A percentile compares a stretch with the other conserved stretches of the same genome.
Conservation (phyloP, 768 basidiomycete genomes). For the Suillus subaureus region DNA sequence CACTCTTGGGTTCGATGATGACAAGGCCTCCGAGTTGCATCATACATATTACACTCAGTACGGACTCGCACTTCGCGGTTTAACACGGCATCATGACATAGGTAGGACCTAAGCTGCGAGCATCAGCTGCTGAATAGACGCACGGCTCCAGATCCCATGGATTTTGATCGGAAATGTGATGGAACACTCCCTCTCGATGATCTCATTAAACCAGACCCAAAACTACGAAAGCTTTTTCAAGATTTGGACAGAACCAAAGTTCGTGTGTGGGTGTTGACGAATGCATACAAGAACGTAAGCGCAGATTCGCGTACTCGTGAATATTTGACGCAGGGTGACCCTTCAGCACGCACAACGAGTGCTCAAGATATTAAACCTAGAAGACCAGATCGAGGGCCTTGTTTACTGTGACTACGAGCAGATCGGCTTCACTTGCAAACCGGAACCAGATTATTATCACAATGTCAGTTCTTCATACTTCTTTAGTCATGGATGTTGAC, state of each 20-base stretch:
- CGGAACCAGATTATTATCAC: slow-evolving; percentile 70
- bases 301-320: slow-evolving; percentile 18
- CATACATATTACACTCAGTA: slow-evolving; percentile 77
- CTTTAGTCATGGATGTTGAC: neutral
- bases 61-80: slow-evolving; percentile 79
- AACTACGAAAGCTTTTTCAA: slow-evolving; percentile 64
- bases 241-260: slow-evolving; percentile 79
- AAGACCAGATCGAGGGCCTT: slow-evolving; percentile 72
- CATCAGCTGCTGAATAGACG: neutral
- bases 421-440: slow-evolving; percentile 76
- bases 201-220: slow-evolving; percentile 68
- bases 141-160: slow-evolving; percentile 63
- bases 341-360: slow-evolving; percentile 80
- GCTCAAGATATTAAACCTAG: slow-evolving; percentile 68
- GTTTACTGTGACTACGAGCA: slow-evolving; percentile 78
- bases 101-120: slow-evolving; percentile 36
- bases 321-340: slow-evolving; percentile 12
- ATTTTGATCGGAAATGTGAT: slow-evolving; percentile 85
- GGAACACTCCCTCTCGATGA: slow-evolving; percentile 81
- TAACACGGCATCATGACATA: slow-evolving; percentile 74
- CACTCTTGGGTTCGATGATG: slow-evolving; percentile 62
- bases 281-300: slow-evolving; percentile 73
- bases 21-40: slow-evolving; percentile 71
- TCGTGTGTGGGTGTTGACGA: slow-evolving; percentile 86
- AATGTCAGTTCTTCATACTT: slow-evolving; percentile 41